Base-by-base conservation (phyloP, 1,139 yeast species). In the Blastobotrys persicus region DNA sequence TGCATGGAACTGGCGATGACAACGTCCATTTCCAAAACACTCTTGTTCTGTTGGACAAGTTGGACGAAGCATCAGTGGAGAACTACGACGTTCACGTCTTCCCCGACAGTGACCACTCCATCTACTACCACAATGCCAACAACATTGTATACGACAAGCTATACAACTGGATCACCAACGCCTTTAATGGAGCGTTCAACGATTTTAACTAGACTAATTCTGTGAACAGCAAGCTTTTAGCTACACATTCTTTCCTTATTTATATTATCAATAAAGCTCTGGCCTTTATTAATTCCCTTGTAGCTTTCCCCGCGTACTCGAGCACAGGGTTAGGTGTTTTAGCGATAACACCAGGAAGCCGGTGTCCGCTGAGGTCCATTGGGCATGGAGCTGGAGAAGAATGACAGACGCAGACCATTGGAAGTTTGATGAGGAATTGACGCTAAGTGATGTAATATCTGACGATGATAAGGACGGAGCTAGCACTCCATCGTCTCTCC, bases 1-100 rank as follows among this genome's bases (percentile, higher is more conserved):
- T 91, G 84, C 98, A 92, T 62, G 99, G 99, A 1, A 85, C 98
- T 0, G 95, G 95, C 2, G 99, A 92, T 68, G 99, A 94, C 64
- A 92, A 92, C 67, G 99, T 92, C 19, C 98, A 92, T 68, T 72
- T 89, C 55, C 96, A 89, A 65, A 89, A 92, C 68, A 85, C 95
- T 38, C 74, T 85, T 56, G 79, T 83, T 63, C 70, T 92, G 37
- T 61, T 92, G 18, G 97, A 94, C 65, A 68, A 78, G 50, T 72
- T 92, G 45, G 85, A 88, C 61, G 44, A 77, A 47, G 69, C 72
- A 17, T 73, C 72, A 6, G 78, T 88, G 9, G 89, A 85, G 58
- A 92, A 92, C 67, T 92, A 85, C 64, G 99, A 92, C 60, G 77
- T 89, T 62, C 94, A 86, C 56, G 79, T 91, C 28, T 92, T 88